Evolutionary conservation across 257 asterid species (phyloP), one percentile per base, ranked within the genome.

Genomic region (Nicotiana otophora): DNA sequence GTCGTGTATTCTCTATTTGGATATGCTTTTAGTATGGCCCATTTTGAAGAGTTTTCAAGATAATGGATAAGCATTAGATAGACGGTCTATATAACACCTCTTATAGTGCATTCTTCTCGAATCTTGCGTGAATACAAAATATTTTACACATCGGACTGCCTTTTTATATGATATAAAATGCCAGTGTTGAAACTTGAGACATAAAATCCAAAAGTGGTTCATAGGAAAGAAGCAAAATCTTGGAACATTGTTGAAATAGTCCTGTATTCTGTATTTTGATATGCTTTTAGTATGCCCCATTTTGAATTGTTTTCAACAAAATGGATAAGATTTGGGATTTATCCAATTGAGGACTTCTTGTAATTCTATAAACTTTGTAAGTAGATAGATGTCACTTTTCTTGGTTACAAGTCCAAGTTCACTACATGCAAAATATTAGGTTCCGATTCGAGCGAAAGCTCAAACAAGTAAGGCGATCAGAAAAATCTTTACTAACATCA

Each of bases 291-390:
- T 48, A 74, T 48, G 26, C 63, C 80, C 2, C 42, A 74, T 74
- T 23, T 48, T 48, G 80, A 74, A 34, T 74, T 31, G 57, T 74
- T 74, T 74, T 58, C 80, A 74, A 74, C 46, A 42, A 51, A 75
- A 75, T 75, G 80, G 63, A 75, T 75, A 26, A 51, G 28, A 75
- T 75, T 28, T 75, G 63, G 46, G 28, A 75, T 51, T 15, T 51
- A 28, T 0, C 28, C 26, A 14, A 74, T 26, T 74, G 26, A 46
- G 20, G 36, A 72, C 79, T 42, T 46, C 60, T 34, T 5, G 61
- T 34, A 72, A 23, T 46, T 72, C 6, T 26, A 19, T 48, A 23
- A 48, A 9, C 2, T 51, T 51, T 14, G 14, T 26, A 51, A 58
- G 26, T n/a, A 9, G 20, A 66, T 8, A 46, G 16, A 42, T 42